A percentile compares a stretch with the other conserved stretches of the same genome.
These are phyloP conservation scores for Naganishia antarctica DNA, from an alignment of 768 basidiomycete species.

Conservation along the genomic window DNA sequence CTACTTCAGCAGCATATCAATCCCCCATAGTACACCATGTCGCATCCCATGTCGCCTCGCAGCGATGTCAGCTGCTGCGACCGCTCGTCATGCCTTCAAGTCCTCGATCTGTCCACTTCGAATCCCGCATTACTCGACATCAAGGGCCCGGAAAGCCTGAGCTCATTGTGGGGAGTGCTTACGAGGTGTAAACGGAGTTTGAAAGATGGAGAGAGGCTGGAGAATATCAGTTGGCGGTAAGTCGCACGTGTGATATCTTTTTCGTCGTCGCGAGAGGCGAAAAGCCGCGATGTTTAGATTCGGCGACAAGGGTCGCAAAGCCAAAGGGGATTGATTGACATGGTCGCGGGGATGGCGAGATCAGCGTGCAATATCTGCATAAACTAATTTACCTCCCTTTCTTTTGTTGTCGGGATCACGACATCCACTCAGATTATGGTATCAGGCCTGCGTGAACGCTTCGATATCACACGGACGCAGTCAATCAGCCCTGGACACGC, in stretches of 20 bases:
- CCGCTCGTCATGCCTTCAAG: not conserved
- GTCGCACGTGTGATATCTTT: not conserved
- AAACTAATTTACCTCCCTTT: conserved; percentile 4
- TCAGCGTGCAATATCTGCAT: not conserved
- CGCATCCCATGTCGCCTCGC: not conserved
- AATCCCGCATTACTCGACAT: conserved; percentile 15
- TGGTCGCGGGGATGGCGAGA: not conserved
- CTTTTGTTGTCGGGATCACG: not conserved
- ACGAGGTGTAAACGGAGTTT: conserved; percentile 25
- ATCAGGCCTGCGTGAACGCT: conserved; percentile 28
- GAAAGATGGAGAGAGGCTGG: conserved; percentile 26
- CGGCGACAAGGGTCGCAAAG: too few species aligned
- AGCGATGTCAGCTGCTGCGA: not conserved
- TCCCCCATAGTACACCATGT: not conserved
- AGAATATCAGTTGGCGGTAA: conserved; percentile 30
- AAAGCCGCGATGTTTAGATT: not conserved
- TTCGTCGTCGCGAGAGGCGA: not conserved
- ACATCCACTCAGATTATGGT: conserved; percentile 18
- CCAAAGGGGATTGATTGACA: too few species aligned
- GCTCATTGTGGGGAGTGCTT: conserved; percentile 27
- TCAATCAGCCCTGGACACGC: conserved; percentile 1
- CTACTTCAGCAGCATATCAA: not conserved
- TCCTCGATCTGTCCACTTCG: conserved; percentile 7
- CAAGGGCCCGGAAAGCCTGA: conserved; percentile 24
- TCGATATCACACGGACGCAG: conserved; percentile 14